Conservation (phyloP, 495 filamentous ascomycete species). For the Acidomyces sp. region DNA sequence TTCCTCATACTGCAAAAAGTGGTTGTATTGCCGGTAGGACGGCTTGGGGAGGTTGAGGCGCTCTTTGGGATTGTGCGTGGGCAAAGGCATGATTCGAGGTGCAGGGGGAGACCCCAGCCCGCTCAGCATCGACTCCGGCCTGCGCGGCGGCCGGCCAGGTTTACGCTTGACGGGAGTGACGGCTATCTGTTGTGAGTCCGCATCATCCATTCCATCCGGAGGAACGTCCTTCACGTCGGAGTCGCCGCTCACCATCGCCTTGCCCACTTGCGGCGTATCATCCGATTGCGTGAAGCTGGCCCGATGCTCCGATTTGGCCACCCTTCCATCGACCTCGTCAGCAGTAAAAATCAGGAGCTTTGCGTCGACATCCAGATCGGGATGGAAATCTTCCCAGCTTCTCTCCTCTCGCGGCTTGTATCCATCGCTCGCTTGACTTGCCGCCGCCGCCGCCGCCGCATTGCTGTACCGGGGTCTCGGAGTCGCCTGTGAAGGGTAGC, state of each 20-base stretch:
- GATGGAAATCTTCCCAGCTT: slow-evolving; percentile 94
- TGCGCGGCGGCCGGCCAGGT: slow-evolving; percentile 49
- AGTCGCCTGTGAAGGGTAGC: slow-evolving; percentile 36
- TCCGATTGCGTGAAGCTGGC: slow-evolving; percentile 4
- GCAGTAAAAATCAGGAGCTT: slow-evolving; percentile 64
- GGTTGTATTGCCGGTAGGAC: slow-evolving; percentile 42
- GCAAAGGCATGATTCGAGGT: slow-evolving; percentile 46
- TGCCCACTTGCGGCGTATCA: slow-evolving; percentile 4
- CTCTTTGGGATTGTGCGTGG: slow-evolving; percentile 54
- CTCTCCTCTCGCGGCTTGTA: slow-evolving; percentile 96
- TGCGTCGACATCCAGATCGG: slow-evolving; percentile 75
- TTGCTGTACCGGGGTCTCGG: slow-evolving; percentile 43
- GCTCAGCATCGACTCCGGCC: slow-evolving; percentile 47
- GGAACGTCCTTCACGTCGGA: slow-evolving; percentile 15
- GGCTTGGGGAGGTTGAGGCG: slow-evolving; percentile 53
- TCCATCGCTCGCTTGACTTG: slow-evolving; percentile 76
- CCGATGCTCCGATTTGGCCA: slow-evolving; percentile 24
- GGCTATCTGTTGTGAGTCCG: slow-evolving; percentile 4
- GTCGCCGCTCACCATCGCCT: slow-evolving; percentile 9
- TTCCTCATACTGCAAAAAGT: slow-evolving; percentile 49
- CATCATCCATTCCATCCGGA: slow-evolving; percentile 2
- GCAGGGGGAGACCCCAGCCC: slow-evolving; percentile 45
- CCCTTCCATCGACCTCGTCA: slow-evolving; percentile 65
- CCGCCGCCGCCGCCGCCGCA: slow-evolving; percentile 71
- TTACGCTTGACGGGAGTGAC: slow-evolving; percentile 38